Conservation (phyloP, 371 early-diverging fungal species). For the Mucor sp. region DNA sequence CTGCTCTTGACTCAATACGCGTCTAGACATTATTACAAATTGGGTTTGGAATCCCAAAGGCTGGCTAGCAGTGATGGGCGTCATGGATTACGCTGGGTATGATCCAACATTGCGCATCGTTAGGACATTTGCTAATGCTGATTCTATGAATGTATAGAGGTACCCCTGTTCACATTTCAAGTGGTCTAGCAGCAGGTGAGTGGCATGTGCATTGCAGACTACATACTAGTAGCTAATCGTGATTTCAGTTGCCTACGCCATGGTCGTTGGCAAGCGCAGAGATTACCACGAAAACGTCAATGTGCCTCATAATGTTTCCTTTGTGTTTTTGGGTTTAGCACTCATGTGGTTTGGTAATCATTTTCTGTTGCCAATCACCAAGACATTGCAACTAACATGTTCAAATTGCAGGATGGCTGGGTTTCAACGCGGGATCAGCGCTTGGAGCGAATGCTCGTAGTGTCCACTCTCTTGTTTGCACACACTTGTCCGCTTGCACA, state of each 20-base stretch:
- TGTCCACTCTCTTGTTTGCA: slow-evolving; percentile 70
- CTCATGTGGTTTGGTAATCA: slow-evolving; percentile 74
- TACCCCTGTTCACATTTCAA: slow-evolving; percentile 83
- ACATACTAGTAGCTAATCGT: neutral
- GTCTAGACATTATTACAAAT: slow-evolving; percentile 71
- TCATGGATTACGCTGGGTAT: slow-evolving; percentile 78
- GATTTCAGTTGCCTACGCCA: slow-evolving; percentile 68
- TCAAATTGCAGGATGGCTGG: slow-evolving; percentile 21
- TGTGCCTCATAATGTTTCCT: slow-evolving; percentile 79
- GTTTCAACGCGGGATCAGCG: slow-evolving; percentile 53
- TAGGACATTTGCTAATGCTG: neutral
- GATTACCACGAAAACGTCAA: slow-evolving; percentile 64
- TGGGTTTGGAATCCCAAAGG: slow-evolving; percentile 82
- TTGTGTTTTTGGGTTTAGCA: slow-evolving; percentile 79
- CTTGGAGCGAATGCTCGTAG: slow-evolving; percentile 77
- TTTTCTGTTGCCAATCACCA: no score
- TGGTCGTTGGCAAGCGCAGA: slow-evolving; percentile 77
- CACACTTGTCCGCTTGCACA: slow-evolving; percentile 72
- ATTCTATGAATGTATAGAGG: slow-evolving; percentile 65
- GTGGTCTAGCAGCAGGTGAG: slow-evolving; percentile 71
- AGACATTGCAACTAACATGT: no score
- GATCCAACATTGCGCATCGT: no score
- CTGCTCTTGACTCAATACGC: neutral
- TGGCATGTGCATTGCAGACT: neutral
- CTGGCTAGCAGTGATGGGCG: slow-evolving; percentile 72